Conservation (phyloP, 2,329 filamentous ascomycete species). For the Botrytis squamosa region DNA sequence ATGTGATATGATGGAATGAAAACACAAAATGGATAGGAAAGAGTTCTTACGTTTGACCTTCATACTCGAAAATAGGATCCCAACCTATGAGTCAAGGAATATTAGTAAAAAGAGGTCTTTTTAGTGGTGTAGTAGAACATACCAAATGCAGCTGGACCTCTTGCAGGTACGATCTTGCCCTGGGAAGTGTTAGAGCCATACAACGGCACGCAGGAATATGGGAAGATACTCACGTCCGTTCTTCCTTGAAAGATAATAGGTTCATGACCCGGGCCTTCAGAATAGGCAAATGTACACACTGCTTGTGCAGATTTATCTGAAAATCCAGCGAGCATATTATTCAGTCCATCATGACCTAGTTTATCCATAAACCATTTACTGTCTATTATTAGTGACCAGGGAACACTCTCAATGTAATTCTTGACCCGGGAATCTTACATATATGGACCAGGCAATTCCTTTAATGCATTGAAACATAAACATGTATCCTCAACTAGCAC, state of each 20-base stretch:
- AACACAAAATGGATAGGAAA: slow-evolving; percentile 15
- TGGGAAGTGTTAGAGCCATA: slow-evolving; percentile 36
- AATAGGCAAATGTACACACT: slow-evolving; percentile 95
- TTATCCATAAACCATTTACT: slow-evolving; percentile 93
- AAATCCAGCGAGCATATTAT: slow-evolving; percentile 86
- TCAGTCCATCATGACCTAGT: slow-evolving; percentile 80
- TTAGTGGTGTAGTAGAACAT: slow-evolving; percentile 40
- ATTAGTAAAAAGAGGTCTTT: slow-evolving; percentile 13
- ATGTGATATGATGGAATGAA: not conserved
- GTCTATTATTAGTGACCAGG: slow-evolving; percentile 20
- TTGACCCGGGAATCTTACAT: slow-evolving; percentile 58
- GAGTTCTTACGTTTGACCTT: slow-evolving; percentile 66
- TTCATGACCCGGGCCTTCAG: slow-evolving; percentile 77
- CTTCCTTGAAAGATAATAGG: slow-evolving; percentile 88
- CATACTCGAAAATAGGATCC: slow-evolving; percentile 94
- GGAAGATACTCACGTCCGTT: slow-evolving; percentile 62
- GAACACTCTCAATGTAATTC: not conserved
- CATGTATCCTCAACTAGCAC: slow-evolving; percentile 96
- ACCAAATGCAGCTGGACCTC: slow-evolving; percentile 84
- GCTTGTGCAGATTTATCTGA: slow-evolving; percentile 89
- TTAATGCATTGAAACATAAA: slow-evolving; percentile 85
- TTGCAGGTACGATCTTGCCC: slow-evolving; percentile 80
- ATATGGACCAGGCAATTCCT: slow-evolving; percentile 91
- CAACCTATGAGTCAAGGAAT: slow-evolving; percentile 62
- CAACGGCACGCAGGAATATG: not conserved